Percentiles rank a stretch among this genome's conserved stretches.
These are phyloP conservation scores for Aleurites moluccanus DNA, from an alignment of 441 rosid species.

Conservation along the genomic window DNA sequence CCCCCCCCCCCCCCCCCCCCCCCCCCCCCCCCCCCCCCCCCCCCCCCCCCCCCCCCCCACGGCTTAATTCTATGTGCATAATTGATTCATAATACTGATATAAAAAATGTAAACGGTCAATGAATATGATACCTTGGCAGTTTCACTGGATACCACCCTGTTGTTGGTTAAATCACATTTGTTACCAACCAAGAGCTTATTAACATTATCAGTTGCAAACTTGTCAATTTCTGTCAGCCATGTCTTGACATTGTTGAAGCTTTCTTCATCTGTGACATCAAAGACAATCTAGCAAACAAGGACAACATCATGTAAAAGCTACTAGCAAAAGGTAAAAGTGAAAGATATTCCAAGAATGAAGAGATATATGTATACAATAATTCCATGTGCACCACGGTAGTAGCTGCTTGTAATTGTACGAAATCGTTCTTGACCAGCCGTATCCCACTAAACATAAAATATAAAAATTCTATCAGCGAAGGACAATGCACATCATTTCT, in stretches of 20 bases:
- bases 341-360: background rate
- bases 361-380: conserved; percentile 15
- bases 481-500: background rate
- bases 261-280: conserved; percentile 29
- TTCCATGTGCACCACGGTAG: conserved; percentile 31
- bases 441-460: conserved; percentile 24
- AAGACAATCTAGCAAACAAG: conserved; percentile 23
- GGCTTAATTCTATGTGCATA: background rate
- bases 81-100: background rate
- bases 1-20: no score
- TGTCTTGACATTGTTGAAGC: conserved; percentile 28
- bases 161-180: conserved; percentile 25
- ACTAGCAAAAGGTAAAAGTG: background rate
- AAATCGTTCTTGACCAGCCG: conserved; percentile 31
- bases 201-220: conserved; percentile 25
- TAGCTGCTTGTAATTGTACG: conserved; percentile 31
- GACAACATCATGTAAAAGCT: background rate
- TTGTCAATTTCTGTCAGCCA: conserved; percentile 27
- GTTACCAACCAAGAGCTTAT: conserved; percentile 29
- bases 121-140: conserved; percentile 18
- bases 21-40: no score
- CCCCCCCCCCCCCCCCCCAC: no score
- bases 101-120: background rate
- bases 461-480: background rate
- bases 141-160: conserved; percentile 21